Conservation (phyloP, 2,329 filamentous ascomycete genomes). For the Diaporthe capsici region DNA sequence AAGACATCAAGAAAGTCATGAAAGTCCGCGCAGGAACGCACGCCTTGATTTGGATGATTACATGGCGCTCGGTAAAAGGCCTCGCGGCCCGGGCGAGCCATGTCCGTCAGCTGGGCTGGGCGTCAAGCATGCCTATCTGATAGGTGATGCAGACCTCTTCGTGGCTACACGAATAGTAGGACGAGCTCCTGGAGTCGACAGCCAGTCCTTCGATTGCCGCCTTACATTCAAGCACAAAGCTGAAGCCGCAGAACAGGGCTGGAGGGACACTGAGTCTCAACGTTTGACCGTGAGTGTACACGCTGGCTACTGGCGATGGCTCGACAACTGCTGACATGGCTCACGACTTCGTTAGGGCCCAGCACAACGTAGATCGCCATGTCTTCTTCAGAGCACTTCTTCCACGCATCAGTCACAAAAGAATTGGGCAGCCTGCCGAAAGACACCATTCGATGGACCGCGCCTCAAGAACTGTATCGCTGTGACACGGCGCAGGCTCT, state of each 20-base stretch:
- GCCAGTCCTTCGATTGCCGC: slow-evolving; percentile 14
- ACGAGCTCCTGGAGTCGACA: background rate
- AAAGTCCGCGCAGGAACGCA: background rate
- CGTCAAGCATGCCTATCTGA: slow-evolving; percentile 12
- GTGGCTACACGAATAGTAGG: background rate
- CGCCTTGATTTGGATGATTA: background rate
- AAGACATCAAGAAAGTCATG: background rate
- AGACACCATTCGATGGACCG: background rate
- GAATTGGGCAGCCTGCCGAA: background rate
- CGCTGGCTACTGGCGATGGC: background rate
- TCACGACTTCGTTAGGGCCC: background rate
- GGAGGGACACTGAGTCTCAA: background rate
- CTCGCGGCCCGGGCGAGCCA: slow-evolving; percentile 17
- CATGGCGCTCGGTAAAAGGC: slow-evolving; percentile 10
- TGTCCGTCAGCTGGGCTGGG: slow-evolving; percentile 22
- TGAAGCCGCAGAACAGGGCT: background rate
- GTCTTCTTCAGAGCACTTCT: background rate
- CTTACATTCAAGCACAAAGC: background rate
- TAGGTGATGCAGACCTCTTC: background rate
- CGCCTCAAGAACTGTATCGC: background rate
- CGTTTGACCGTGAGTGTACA: background rate
- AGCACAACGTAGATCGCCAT: background rate
- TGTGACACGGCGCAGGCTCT: background rate
- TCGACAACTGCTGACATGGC: background rate
- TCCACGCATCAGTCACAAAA: background rate